Evolutionary conservation across 2,329 filamentous ascomycete species (phyloP), one percentile per base, ranked within the genome.

Genomic region (Pyricularia sp.): DNA sequence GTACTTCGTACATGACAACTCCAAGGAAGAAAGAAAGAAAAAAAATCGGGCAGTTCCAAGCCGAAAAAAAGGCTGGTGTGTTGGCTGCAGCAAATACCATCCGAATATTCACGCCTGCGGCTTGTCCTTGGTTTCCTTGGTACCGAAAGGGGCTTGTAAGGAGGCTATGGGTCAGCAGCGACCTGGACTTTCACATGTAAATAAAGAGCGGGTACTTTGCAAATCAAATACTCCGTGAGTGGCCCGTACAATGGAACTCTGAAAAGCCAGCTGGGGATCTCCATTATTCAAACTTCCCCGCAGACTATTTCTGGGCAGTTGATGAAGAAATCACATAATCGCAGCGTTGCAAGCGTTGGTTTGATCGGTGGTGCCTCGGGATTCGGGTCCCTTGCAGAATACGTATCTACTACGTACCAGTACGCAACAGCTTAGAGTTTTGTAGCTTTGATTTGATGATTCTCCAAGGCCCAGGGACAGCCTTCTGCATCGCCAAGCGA

Each of bases 371-470:
- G 65, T 66, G n/a, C 6, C 20, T 67, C 66, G 30, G 66, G 55
- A 67, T 67, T 67, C 66, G 66, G 66, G 50, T 58, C 50, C 66
- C 25, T 55, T 59, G 59, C 28, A 64, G n/a, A n/a, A n/a, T n/a
- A n/a, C n/a, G 14, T 14, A 36, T 30, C 7, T 30, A 30, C 28
- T 30, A n/a, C n/a, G 28, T 36, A 36, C 33, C 11, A 36, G 4
- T 64, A 26, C 59, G 59, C 59, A 64, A 30, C 14, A 64, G 23
- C 9, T 10, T 26, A 28, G 4, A 61, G 58, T 59, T n/a, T 1
- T 61, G 58, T 26, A 61, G 12, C n/a, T 23, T 26, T 26, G 23
- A 50, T 50, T 30, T 65, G 28, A 31, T 28, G 63, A 65, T 65
- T 30, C 30, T 65, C 11, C 63, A 26, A 25, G 14, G 20, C 20